phyloP scores from a whole-genome alignment of 2,329 filamentous ascomycete species.

The Coniochaeta sp. region DNA sequence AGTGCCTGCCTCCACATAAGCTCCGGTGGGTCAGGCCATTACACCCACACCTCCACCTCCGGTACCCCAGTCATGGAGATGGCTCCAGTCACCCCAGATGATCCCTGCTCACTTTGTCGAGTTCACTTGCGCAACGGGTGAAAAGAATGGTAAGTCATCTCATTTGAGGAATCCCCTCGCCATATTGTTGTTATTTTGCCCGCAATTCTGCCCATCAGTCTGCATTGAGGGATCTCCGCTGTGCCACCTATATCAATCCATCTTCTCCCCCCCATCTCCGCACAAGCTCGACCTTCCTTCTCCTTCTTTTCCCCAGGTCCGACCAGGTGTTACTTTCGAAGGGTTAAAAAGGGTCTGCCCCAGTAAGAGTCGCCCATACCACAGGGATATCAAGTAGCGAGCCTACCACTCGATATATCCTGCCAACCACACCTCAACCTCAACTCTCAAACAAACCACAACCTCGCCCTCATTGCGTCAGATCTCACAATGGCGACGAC shows the following conservation, averaged over 20 bases:
- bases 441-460: too few relatives aligned
- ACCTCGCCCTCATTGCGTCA: not conserved
- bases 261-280: not conserved
- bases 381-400: not conserved
- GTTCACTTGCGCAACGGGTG: not conserved
- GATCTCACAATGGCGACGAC: not conserved
- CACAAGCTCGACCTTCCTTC: not conserved
- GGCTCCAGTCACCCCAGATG: not conserved
- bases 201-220: not conserved
- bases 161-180: not conserved
- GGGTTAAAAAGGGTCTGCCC: not conserved
- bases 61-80: not conserved
- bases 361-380: not conserved
- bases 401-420: not conserved
- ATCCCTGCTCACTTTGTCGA: not conserved
- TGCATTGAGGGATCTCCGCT: not conserved
- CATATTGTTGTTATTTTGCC: not conserved
- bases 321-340: not conserved
- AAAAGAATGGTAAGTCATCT: not conserved
- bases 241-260: slow-evolving; percentile 1
- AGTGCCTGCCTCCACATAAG: not conserved
- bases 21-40: not conserved
- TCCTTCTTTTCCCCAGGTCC: not conserved
- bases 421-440: not conserved
- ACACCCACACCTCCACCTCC: not conserved